Base-by-base conservation (phyloP, 2,329 filamentous ascomycete genomes). In the Neofusicoccum umdonicola region DNA sequence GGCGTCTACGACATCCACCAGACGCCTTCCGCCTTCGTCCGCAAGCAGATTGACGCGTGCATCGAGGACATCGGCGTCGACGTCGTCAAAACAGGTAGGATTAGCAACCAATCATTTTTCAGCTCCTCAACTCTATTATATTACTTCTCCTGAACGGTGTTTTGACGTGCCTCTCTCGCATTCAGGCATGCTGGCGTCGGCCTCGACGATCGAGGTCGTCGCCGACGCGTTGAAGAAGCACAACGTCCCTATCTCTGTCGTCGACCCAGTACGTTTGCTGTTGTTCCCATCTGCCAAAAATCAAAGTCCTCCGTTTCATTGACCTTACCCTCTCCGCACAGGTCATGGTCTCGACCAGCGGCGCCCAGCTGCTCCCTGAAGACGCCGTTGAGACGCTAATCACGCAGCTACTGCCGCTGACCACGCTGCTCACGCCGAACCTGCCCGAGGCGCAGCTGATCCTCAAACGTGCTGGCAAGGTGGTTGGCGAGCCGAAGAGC, bases 311-410 rank as follows among this genome's bases (percentile, higher is more conserved):
- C 11, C 17, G 4, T 22, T 41, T 15, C 5, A 47, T 44, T 41
- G 27, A 34, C 41, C 44, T 41, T 39, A 57, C 34, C 44, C 48
- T 27, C 45, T 31, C 52, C 60, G 22, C 19, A 9, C 45, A 95
- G 92, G 93, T 98, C 65, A 97, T 98, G 93, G 87, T 97, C 9
- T 90, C 91, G 34, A 94, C 91, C 0, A 91, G 88, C n/a, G 91
- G 91, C 27, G 85, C 89, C 8, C 81, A 86, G 67, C 82, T 95
- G 1, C 83, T 94, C 17, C 87, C 88, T 0, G 75, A 83, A 42
- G 80, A 85, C 8, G 90, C 91, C n/a, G 81, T 92, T 37, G 74
- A 81, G 11, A 83, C 84, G 7, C 78, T 94, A 57, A 81, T 85
- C 57, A 75, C 81, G 13, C 78, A 84, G 12, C 78, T 95, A 4